phyloP scores from a whole-genome alignment of 495 filamentous ascomycete genomes.

The Penicillium salamii region DNA sequence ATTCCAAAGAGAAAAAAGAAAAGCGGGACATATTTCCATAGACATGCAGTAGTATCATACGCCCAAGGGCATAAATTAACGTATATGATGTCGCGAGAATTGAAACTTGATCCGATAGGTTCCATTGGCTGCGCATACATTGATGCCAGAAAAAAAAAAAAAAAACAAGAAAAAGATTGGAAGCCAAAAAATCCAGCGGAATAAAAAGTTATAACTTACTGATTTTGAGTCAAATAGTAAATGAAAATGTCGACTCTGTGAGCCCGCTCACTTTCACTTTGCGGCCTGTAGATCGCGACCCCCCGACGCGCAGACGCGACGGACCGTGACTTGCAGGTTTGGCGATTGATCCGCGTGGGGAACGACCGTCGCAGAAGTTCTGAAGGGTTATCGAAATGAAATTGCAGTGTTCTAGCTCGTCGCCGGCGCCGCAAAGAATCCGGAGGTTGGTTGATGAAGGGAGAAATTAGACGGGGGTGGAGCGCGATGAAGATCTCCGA shows the following conservation, averaged over 20 bases:
- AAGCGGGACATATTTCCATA: no score
- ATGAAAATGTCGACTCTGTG: neutral
- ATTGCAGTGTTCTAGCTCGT: neutral
- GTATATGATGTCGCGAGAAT: no score
- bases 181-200: no score
- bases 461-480: slow-evolving; percentile 5
- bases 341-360: no score
- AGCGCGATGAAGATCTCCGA: slow-evolving; percentile 3
- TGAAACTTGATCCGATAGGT: no score
- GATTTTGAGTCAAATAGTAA: neutral
- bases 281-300: slow-evolving; percentile 17
- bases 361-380: no score
- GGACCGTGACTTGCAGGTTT: slow-evolving; percentile 22
- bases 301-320: slow-evolving; percentile 31
- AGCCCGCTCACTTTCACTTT: neutral
- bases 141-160: neutral
- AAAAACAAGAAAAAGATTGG: no score
- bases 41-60: no score
- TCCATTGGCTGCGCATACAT: neutral
- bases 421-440: neutral
- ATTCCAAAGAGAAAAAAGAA: no score
- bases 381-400: neutral
- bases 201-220: neutral
- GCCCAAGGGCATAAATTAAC: no score
- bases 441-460: neutral